Conservation (phyloP, 23 red algal genomes). For the Gracilaria caudata region DNA sequence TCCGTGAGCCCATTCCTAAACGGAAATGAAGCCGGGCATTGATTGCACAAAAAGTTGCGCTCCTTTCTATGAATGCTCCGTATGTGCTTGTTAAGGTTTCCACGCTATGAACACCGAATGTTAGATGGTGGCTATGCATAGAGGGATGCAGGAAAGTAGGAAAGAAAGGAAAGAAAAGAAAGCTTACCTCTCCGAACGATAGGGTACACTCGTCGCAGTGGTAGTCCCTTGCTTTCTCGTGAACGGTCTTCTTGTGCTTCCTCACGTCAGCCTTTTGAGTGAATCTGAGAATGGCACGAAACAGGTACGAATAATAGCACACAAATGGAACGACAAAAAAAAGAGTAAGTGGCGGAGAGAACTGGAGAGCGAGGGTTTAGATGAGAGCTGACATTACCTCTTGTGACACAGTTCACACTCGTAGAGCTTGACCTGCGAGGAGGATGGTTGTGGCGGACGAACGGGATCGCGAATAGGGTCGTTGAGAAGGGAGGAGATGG, state of each 20-base stretch:
- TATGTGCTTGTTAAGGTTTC: conserved; percentile 73
- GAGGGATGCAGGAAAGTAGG: not conserved
- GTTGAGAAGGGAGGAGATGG: conserved; percentile 58
- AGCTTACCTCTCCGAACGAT: conserved; percentile 70
- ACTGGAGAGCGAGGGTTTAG: not conserved
- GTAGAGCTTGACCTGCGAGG: conserved; percentile 19
- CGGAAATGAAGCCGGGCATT: conserved; percentile 61
- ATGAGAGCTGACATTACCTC: conserved; percentile 1
- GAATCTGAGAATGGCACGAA: conserved; percentile 27
- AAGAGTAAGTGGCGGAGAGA: not conserved
- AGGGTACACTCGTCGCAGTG: conserved; percentile 54
- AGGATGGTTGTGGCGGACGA: not conserved
- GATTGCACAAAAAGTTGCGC: conserved; percentile 62
- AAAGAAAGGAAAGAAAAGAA: not conserved
- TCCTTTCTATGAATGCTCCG: conserved; percentile 72
- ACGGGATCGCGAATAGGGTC: conserved; percentile 18
- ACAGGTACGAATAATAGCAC: not conserved
- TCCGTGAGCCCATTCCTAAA: conserved; percentile 79
- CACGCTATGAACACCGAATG: conserved; percentile 4
- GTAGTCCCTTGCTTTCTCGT: conserved; percentile 68
- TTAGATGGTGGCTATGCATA: not conserved
- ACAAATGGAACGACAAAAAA: not conserved
- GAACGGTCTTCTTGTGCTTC: conserved; percentile 72
- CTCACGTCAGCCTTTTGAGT: conserved; percentile 61
- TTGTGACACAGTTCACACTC: conserved; percentile 58